Evolutionary conservation across 1,284 basidiomycete species (phyloP), one percentile per base, ranked within the genome.

Genomic region (Rhodotorula glutinis): DNA sequence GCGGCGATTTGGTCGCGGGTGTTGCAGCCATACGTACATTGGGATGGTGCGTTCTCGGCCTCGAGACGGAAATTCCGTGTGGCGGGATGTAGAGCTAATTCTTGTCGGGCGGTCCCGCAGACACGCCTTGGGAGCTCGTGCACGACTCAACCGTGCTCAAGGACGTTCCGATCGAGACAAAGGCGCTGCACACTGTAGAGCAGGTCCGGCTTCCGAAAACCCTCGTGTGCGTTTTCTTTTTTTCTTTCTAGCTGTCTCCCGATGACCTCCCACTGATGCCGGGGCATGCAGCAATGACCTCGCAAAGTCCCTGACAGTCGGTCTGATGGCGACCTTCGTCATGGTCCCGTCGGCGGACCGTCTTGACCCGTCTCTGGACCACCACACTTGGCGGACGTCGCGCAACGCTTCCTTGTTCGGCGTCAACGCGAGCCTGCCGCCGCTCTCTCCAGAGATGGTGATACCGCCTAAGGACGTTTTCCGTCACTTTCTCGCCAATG

Each of bases 361-460:
- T 5, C 14, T 59, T 47, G 57, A 59, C 38, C 11, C 47, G 3
- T 5, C 47, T 14, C 33, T 59, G 25, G 47, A 51, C 47, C 40
- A 51, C 25, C 57, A 59, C 25, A 59, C 47, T 0, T 59, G 29
- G 23, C 47, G 25, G 33, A 27, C 57, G 4, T 40, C 47, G 2
- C 57, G 57, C 57, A 59, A 59, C 30, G n/a, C 47, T 14, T 51
- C 57, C 33, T 8, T 41, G 33, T 51, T 52, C 25, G n/a, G 47
- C 33, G 17, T 40, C 33, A 29, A 41, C 47, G 33, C 9, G 2
- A 33, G 13, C 3, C 17, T 41, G 3, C 46, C 47, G 5, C 57
- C 57, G 4, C 11, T 49, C 3, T 27, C n/a, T 7, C 14, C 38
- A n/a, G 38, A 59, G 29, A 46, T 46, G 27, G 3, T 19, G 19